phyloP scores from a whole-genome alignment of 805 yeast genomes.

The Ogataea wickerhamii region DNA sequence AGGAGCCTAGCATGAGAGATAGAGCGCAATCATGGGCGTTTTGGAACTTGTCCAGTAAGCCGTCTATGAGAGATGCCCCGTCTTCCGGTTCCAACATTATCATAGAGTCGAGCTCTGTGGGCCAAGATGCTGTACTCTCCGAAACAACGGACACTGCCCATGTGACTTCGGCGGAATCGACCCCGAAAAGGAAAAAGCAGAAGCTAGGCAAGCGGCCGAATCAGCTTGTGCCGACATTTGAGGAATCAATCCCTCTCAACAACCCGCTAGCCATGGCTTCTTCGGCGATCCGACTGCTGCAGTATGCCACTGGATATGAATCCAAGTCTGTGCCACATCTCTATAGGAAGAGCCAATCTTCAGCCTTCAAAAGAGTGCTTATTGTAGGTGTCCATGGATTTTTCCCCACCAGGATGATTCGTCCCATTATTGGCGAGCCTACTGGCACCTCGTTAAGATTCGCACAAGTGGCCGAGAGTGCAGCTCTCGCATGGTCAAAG shows the following conservation, averaged over 20 bases:
- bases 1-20: slow-evolving; percentile 4
- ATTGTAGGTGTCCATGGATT: slow-evolving; percentile 96
- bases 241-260: slow-evolving; percentile 24
- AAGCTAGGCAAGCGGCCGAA: slow-evolving; percentile 15
- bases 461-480: slow-evolving; percentile 83
- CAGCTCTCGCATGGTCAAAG: slow-evolving; percentile 66
- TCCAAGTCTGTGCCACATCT: slow-evolving; percentile 15
- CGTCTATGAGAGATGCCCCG: background rate
- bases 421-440: slow-evolving; percentile 91
- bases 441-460: slow-evolving; percentile 92
- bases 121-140: slow-evolving; percentile 23
- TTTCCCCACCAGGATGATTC: slow-evolving; percentile 80
- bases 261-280: slow-evolving; percentile 10
- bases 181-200: slow-evolving; percentile 13
- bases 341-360: slow-evolving; percentile 20
- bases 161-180: slow-evolving; percentile 2
- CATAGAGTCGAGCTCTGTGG: slow-evolving; percentile 2
- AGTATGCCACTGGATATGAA: slow-evolving; percentile 16
- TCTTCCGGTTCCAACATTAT: background rate
- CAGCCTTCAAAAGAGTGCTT: slow-evolving; percentile 52
- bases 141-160: slow-evolving; percentile 17
- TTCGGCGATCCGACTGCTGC: slow-evolving; percentile 14
- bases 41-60: slow-evolving; percentile 18
- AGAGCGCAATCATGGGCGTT: slow-evolving; percentile 29
- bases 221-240: slow-evolving; percentile 28